Evolutionary conservation across 345 rosid species (phyloP).

Genomic region (Cardamine chenopodiifolia): DNA sequence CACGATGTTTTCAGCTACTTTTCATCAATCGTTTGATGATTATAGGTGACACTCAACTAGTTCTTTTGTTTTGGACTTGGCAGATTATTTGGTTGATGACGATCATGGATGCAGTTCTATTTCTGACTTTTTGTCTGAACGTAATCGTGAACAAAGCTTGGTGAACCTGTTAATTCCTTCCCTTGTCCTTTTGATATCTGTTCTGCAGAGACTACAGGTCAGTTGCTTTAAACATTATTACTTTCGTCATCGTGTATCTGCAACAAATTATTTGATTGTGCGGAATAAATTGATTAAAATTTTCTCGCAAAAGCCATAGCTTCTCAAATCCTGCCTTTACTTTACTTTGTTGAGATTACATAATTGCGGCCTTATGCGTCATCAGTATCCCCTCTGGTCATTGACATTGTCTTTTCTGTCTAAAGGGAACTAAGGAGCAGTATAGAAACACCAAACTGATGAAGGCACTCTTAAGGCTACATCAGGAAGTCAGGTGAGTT

Average conservation of each 20-base stretch:
- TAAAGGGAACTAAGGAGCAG: constrained; percentile 87
- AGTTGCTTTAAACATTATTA: constrained; percentile 32
- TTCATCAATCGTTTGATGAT: constrained; percentile 18
- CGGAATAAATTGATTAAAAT: neutral
- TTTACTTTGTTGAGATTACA: constrained; percentile 12
- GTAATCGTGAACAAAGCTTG: constrained; percentile 93
- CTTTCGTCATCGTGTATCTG: constrained; percentile 16
- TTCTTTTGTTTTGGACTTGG: constrained; percentile 25
- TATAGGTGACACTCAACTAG: constrained; percentile 26
- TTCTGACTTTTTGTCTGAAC: constrained; percentile 89
- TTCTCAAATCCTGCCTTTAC: constrained; percentile 5
- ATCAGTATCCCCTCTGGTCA: constrained; percentile 8
- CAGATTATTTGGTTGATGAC: constrained; percentile 98
- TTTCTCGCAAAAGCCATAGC: constrained; percentile 28
- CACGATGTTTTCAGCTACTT: constrained; percentile 13
- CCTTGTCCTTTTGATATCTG: constrained; percentile 68
- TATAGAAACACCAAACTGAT: constrained; percentile 87
- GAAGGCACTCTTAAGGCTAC: constrained; percentile 84
- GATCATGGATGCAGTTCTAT: constrained; percentile 95
- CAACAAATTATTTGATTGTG: constrained; percentile 3
- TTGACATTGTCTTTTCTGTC: constrained; percentile 32
- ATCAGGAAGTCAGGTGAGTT: constrained; percentile 87
- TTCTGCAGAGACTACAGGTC: constrained; percentile 85
- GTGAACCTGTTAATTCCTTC: constrained; percentile 89
- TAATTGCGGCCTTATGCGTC: constrained; percentile 3